Evolutionary conservation across 495 filamentous ascomycete genomes (phyloP), one percentile per base, ranked within the genome.

Genomic region (Aspergillus cavernicola): DNA sequence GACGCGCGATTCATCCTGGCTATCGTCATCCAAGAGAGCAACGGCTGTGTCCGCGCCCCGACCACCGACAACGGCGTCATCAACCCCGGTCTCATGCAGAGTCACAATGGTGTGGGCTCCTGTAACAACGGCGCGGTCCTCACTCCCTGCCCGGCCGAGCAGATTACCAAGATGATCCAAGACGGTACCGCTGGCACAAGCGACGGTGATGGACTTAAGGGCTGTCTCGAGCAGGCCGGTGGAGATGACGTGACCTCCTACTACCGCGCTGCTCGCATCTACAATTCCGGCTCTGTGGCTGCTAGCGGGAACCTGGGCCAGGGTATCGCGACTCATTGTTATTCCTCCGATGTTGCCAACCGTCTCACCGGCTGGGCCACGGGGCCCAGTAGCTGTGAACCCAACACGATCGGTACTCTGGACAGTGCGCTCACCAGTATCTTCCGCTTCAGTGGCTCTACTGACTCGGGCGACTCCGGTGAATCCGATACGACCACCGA

Each of bases 1-100:
- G 76, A 81, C 52, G 67, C 80, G 19, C 81, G 82, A 41, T 83
- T 80, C 63, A 78, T 86, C 54, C 61, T 85, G 51, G 74, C 77
- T 2, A 67, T 81, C 47, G 58, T 84, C 31, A 77, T 85, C 69
- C 81, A 85, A 63, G 81, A 85, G 57, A 75, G 69, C 66, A 75
- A 74, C 52, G 82, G 81, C 53, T 84, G 80, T 62, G 80, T 79
- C 23, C 74, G 78, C 36, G 76, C 68, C n/a, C 68, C 66, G 1
- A 75, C 76, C 15, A 77, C 76, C 38, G 63, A 70, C 56, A 63
- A 69, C 54, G 64, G 66, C 15, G 68, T 78, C 50, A 41, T n/a
- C 55, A 83, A 83, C 61, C 78, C 78, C 0, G 80, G 80, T 38
- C 64, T 83, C 6, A 81, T 83, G 79, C 80, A 83, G 60, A 64